Evolutionary conservation across 108 stramenopile species (phyloP), one percentile per base, ranked within the genome.

Genomic region (Skeletonema grethae): DNA sequence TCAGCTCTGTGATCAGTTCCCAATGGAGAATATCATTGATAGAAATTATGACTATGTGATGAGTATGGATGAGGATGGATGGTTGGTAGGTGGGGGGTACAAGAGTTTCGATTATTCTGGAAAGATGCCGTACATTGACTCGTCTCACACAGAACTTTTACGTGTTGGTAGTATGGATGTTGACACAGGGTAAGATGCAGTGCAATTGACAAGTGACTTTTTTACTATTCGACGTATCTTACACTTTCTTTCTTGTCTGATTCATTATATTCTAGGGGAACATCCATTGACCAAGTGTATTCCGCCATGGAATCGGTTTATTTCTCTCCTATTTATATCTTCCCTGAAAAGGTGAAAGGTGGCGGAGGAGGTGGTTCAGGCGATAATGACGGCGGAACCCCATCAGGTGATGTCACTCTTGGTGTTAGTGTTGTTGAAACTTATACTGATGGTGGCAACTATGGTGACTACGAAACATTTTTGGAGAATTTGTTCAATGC

Each of bases 81-180:
- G 94, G 94, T 82, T 95, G 57, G 94, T 95, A 4, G 94, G 94
- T 24, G 94, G 94, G 57, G 94, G 94, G 55, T 95, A 95, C 69
- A 95, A 95, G 77, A 86, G 86, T 38, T 95, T 95, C 84, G 94
- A 95, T 79, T 91, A 92, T 67, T 95, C 94, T 41, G 94, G 94
- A 67, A 95, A 95, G 72, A 95, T 95, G 94, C 94, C 94, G 86
- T 95, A 95, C 76, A 95, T 95, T 73, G 94, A 95, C 67, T 92
- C 91, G 13, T 91, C 90, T 15, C 94, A 95, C 65, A 95, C 91
- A 3, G 94, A 95, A 56, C 70, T 95, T 63, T 76, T 95, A 63
- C 94, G 94, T 75, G 78, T 95, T 58, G 94, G 94, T 65, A 90
- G 87, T 69, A 86, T 85, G 18, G 87, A 90, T 63, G 82, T 84